Percentiles rank a stretch among this genome's conserved stretches.
phyloP scores from a whole-genome alignment of 495 filamentous ascomycete species.

The Penicillium manginii region DNA sequence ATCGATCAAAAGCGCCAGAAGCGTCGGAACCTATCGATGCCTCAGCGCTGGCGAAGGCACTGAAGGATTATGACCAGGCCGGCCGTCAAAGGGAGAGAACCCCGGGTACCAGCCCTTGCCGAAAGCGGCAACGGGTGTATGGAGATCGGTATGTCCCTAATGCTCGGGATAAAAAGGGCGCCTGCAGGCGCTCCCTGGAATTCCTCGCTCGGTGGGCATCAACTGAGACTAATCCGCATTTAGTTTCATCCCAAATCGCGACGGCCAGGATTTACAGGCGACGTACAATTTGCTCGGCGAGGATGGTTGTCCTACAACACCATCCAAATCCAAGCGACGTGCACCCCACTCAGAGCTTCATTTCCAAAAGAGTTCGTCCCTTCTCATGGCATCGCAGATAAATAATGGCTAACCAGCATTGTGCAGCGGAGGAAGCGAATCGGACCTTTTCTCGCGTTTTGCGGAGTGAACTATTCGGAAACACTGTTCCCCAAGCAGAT shows the following conservation, averaged over 20 bases:
- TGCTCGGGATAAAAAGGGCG: slow-evolving; percentile 15
- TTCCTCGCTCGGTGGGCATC: background rate
- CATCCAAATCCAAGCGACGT: slow-evolving; percentile 80
- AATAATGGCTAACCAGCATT: slow-evolving; percentile 42
- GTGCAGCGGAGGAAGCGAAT: slow-evolving; percentile 90
- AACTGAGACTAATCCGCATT: slow-evolving; percentile 6
- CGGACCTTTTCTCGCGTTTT: slow-evolving; percentile 87
- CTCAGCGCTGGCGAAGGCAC: slow-evolving; percentile 61
- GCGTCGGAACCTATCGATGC: slow-evolving; percentile 64
- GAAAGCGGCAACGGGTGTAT: slow-evolving; percentile 86
- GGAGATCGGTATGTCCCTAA: slow-evolving; percentile 67
- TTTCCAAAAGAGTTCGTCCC: slow-evolving; percentile 82
- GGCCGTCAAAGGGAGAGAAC: slow-evolving; percentile 67
- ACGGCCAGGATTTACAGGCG: slow-evolving; percentile 89
- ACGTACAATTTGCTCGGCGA: slow-evolving; percentile 90
- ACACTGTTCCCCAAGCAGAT: slow-evolving; percentile 80
- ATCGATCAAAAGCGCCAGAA: slow-evolving; percentile 32
- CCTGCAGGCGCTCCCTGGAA: background rate
- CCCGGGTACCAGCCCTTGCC: slow-evolving; percentile 75
- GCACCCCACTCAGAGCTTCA: slow-evolving; percentile 88
- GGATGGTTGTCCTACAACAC: slow-evolving; percentile 88
- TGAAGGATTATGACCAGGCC: slow-evolving; percentile 67
- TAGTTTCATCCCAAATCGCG: slow-evolving; percentile 94
- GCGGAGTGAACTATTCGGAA: slow-evolving; percentile 88
- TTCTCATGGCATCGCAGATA: background rate